Evolutionary conservation across 108 stramenopile genomes (phyloP), one percentile per base, ranked within the genome.

Genomic region (Cyclotella baltica): DNA sequence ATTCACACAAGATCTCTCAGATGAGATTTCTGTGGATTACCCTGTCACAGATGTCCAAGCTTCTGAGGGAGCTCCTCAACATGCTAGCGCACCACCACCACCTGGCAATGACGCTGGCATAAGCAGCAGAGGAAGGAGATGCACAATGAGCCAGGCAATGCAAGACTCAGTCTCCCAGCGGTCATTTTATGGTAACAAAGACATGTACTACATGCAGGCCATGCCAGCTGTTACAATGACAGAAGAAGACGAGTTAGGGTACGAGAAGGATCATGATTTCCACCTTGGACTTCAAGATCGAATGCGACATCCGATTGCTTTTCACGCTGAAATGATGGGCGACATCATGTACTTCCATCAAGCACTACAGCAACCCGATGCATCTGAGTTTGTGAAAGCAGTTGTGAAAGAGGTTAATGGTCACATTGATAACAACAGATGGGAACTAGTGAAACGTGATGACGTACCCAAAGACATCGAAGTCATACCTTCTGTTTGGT

Each of bases 201-300:
- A 68, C 28, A 68, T 68, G 67, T 48, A 68, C 29, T 68, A 68
- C 51, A 52, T 52, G 51, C 51, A 52, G 19, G 51, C 51, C 51
- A 13, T n/a, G 11, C 19, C 51, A n/a, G 51, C 51, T n/a, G n/a
- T 52, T 20, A 52, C 51, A 4, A 13, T n/a, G n/a, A n/a, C 19
- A 4, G 51, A 52, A n/a, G 51, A 52, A 52, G 51, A 10, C 11
- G 51, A 52, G n/a, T 52, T 52, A 10, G n/a, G n/a, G 11, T 52
- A 52, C n/a, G 10, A 10, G 4, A 10, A n/a, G 4, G 51, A 52
- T 10, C 51, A 52, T 52, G 51, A 52, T 20, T 20, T n/a, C 19
- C 51, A 52, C n/a, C 51, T 52, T 20, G n/a, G 19, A n/a, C 51
- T 52, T 13, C 51, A 52, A 52, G 51, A 52, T 4, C 11, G 51